Evolutionary conservation across 2,329 filamentous ascomycete species (phyloP), one percentile per base, ranked within the genome.

Genomic region (Cladosporium velox): DNA sequence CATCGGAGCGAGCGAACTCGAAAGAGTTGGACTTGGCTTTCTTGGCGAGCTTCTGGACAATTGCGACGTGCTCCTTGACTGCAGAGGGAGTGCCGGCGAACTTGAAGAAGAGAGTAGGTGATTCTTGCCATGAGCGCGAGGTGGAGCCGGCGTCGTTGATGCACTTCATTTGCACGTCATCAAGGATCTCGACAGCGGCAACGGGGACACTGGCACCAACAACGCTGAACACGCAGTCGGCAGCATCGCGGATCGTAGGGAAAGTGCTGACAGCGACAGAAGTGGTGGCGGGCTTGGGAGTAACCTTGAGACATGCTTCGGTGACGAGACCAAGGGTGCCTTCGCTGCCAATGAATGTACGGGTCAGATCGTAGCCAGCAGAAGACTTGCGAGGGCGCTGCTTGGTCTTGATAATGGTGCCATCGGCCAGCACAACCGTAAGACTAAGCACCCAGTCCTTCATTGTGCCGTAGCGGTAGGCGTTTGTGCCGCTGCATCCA

Each of bases 391-490:
- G 87, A 12, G 93, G 92, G 59, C 93, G 86, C 78, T 96, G 92
- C 69, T 91, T 86, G 12, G 93, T 97, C 83, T 93, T 94, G 80
- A 97, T 90, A 61, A 97, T 80, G 1, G 93, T 96, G 59, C 93
- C 93, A 77, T 97, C 93, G 21, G 93, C 93, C 72, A 97, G 84
- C 12, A 97, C 93, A 4, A 96, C 91, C 0, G 93, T 97, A 70
- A 97, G 80, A 64, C 87, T 90, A 26, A 96, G 81, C 14, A 97
- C 93, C 93, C 93, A 97, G 76, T 97, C 93, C 69, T 91, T 89
- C 92, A 97, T 97, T 2, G 93, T 97, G 68, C 93, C 93, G 77
- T 96, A 97, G 66, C 93, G 86, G 81, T 96, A 96, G 18, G 93
- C 90, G 77, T 97, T 97, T 15, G 93, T 97, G 67, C 93, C 93